phyloP scores from a whole-genome alignment of 129 eudicot species.

The Pulicaria dysenterica region DNA sequence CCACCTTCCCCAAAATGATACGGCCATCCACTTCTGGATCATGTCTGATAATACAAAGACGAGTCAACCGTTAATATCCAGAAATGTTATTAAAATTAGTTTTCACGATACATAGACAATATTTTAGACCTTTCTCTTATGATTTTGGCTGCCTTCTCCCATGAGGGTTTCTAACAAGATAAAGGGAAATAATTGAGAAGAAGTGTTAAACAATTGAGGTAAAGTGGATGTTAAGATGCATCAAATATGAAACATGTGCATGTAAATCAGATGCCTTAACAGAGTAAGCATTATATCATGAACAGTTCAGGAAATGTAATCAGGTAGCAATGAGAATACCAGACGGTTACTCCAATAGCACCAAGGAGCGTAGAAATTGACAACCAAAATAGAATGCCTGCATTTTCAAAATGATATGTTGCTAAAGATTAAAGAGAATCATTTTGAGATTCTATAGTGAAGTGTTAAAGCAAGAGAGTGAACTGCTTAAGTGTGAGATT shows the following conservation, averaged over 20 bases:
- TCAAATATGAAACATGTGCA: no score
- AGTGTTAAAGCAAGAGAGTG: background rate
- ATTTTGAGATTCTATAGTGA: conserved; percentile 4
- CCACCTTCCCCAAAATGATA: conserved; percentile 86
- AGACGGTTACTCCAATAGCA: conserved; percentile 91
- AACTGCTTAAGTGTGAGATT: background rate
- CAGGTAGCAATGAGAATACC: conserved; percentile 49
- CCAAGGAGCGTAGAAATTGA: conserved; percentile 98
- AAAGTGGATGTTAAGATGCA: no score
- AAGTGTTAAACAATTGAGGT: background rate
- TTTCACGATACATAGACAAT: conserved; percentile 17
- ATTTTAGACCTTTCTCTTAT: conserved; percentile 68
- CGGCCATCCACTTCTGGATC: conserved; percentile 96
- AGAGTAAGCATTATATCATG: no score
- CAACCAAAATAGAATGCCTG: conserved; percentile 86
- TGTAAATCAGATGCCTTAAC: no score
- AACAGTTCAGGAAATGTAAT: conserved; percentile 21
- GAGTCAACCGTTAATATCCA: conserved; percentile 19
- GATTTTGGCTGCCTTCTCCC: conserved; percentile 98
- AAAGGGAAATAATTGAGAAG: background rate
- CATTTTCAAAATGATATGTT: conserved; percentile 31
- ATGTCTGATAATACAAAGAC: conserved; percentile 56
- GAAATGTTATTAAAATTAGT: background rate
- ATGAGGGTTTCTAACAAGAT: conserved; percentile 84
- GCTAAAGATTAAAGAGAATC: background rate